Evolutionary conservation across 805 yeast species (phyloP).

Genomic region (Pichia phayaonensis): DNA sequence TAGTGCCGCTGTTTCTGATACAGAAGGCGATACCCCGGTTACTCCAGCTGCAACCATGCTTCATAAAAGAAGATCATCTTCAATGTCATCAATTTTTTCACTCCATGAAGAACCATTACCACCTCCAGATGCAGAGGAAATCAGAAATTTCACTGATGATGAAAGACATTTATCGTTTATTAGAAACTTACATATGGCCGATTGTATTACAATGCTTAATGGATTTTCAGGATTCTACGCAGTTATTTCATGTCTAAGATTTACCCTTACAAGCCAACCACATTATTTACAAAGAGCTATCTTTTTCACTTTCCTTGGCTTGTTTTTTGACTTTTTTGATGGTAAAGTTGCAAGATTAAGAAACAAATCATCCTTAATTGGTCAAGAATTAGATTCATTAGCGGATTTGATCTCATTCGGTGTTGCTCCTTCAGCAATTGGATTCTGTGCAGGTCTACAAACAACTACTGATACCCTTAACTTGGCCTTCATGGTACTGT

Average conservation of each 20-base stretch:
- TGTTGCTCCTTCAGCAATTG: constrained; percentile 91
- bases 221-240: constrained; percentile 93
- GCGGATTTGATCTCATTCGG: constrained; percentile 95
- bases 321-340: constrained; percentile 93
- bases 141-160: constrained; percentile 74
- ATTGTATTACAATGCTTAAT: constrained; percentile 87
- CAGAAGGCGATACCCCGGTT: constrained; percentile 17
- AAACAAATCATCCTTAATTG: constrained; percentile 86
- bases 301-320: constrained; percentile 78
- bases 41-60: not conserved
- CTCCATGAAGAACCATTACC: constrained; percentile 55
- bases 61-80: constrained; percentile 25
- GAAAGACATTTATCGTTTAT: constrained; percentile 79
- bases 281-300: constrained; percentile 83
- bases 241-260: constrained; percentile 77
- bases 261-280: constrained; percentile 57
- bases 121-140: constrained; percentile 70
- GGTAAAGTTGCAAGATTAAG: constrained; percentile 95
- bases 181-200: constrained; percentile 88
- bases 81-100: constrained; percentile 38
- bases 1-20: constrained; percentile 19
- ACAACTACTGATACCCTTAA: constrained; percentile 72
- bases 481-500: constrained; percentile 77
- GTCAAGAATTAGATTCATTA: constrained; percentile 93
- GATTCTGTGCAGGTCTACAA: constrained; percentile 84